These are phyloP conservation scores for Ophiocytium majus DNA, from an alignment of 352 stramenopile genomes.

Conservation along the genomic window DNA sequence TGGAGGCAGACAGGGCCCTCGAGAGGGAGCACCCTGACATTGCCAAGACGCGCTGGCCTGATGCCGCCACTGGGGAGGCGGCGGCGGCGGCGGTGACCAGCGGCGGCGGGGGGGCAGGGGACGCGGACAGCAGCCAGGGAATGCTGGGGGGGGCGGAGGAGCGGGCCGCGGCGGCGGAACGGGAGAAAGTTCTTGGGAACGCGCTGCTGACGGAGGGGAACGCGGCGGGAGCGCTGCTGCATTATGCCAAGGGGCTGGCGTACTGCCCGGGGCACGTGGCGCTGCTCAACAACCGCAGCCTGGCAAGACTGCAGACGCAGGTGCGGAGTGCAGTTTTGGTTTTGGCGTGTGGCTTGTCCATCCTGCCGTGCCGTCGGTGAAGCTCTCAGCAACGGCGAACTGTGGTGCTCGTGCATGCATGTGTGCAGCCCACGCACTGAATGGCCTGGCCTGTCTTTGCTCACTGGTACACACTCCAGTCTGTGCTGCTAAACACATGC, in stretches of 20 bases:
- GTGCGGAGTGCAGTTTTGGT: too few relatives aligned
- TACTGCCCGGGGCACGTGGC: slow-evolving; percentile 10
- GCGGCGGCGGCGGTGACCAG: background rate
- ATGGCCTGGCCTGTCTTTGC: too few relatives aligned
- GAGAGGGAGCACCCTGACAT: background rate
- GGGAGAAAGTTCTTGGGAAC: slow-evolving; percentile 13
- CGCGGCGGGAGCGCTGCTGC: background rate
- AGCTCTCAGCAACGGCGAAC: too few relatives aligned
- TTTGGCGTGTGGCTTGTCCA: too few relatives aligned
- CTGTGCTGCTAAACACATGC: too few relatives aligned
- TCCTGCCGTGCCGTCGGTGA: too few relatives aligned
- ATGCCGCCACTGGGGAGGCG: background rate
- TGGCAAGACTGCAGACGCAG: background rate
- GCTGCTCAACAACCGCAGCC: slow-evolving; percentile 11
- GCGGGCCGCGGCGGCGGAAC: background rate
- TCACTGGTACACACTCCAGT: too few relatives aligned
- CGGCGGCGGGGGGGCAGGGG: too few relatives aligned
- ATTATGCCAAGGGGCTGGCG: slow-evolving; percentile 3
- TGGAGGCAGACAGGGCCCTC: background rate
- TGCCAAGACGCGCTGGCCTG: background rate
- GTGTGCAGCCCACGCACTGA: too few relatives aligned
- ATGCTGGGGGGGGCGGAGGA: background rate
- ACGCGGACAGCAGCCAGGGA: background rate
- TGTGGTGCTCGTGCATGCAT: too few relatives aligned
- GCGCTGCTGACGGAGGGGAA: slow-evolving; percentile 7